Percentiles rank a stretch among this genome's conserved stretches.
Conservation (phyloP, 331 rosid genomes). For the Pyrus hybrid region DNA sequence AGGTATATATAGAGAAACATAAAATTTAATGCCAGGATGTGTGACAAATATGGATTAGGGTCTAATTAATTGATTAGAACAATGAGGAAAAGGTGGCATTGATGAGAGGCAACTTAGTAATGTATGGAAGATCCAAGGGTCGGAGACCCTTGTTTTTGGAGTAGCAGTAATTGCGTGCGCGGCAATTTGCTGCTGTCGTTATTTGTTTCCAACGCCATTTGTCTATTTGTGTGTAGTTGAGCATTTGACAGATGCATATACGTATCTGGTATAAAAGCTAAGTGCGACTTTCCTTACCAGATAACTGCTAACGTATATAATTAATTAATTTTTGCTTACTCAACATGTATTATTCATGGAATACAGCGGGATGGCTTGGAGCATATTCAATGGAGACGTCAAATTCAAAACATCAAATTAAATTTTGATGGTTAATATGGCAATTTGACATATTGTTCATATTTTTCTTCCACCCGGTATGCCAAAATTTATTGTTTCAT, state of each 20-base stretch:
- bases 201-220: not conserved
- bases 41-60: not conserved
- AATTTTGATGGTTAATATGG: too few relatives aligned
- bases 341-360: not conserved
- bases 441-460: too few relatives aligned
- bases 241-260: too few relatives aligned
- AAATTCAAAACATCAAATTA: too few relatives aligned
- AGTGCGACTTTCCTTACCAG: not conserved
- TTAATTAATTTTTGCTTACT: not conserved
- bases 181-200: not conserved
- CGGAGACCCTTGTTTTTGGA: too few relatives aligned
- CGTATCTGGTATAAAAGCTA: not conserved
- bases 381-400: rapidly evolving
- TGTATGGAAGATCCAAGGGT: too few relatives aligned
- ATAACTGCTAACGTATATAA: not conserved
- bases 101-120: not conserved
- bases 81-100: not conserved
- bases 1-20: not conserved
- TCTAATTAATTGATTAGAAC: not conserved
- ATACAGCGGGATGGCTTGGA: too few relatives aligned
- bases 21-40: not conserved
- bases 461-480: too few relatives aligned
- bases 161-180: too few relatives aligned
- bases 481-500: too few relatives aligned
- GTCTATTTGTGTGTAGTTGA: not conserved